Percentiles rank a stretch among this genome's conserved stretches.
Evolutionary conservation across 2,329 filamentous ascomycete species (phyloP).

Genomic region (Teratosphaeria viscida): DNA sequence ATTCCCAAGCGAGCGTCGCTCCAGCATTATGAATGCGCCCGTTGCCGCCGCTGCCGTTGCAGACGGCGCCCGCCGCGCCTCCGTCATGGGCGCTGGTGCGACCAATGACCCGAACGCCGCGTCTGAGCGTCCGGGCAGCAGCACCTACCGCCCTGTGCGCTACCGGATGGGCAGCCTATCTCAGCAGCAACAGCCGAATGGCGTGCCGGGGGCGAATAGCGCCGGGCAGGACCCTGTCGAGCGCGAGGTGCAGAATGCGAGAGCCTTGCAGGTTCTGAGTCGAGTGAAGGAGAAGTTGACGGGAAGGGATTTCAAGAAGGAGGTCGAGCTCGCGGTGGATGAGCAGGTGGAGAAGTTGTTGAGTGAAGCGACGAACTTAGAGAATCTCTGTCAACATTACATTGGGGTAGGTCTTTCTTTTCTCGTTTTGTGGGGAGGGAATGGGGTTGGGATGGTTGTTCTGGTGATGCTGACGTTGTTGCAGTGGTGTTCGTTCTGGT

Average conservation of each 20-base stretch:
- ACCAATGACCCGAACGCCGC: conserved; percentile 14
- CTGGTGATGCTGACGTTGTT: neutral
- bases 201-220: conserved; percentile 1
- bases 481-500: conserved; percentile 6
- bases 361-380: conserved; percentile 87
- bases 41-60: conserved; percentile 2
- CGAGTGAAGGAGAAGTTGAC: conserved; percentile 93
- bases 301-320: conserved; percentile 79
- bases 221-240: conserved; percentile 27
- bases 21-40: conserved; percentile 44
- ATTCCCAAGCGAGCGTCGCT: conserved; percentile 51
- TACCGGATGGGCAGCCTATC: conserved; percentile 14
- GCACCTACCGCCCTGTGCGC: conserved; percentile 18
- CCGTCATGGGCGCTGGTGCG: conserved; percentile 18
- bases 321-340: conserved; percentile 73
- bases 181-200: conserved; percentile 20
- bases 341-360: conserved; percentile 92
- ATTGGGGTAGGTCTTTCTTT: conserved; percentile 49
- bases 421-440: neutral
- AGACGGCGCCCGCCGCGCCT: conserved; percentile 17
- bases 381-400: conserved; percentile 97
- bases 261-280: conserved; percentile 81
- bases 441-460: neutral
- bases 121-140: conserved; percentile 16
- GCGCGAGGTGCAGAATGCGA: conserved; percentile 79